A percentile compares a stretch with the other conserved stretches of the same genome.
Conservation (phyloP, 306 rosid species). For the Vigna hirtella region DNA sequence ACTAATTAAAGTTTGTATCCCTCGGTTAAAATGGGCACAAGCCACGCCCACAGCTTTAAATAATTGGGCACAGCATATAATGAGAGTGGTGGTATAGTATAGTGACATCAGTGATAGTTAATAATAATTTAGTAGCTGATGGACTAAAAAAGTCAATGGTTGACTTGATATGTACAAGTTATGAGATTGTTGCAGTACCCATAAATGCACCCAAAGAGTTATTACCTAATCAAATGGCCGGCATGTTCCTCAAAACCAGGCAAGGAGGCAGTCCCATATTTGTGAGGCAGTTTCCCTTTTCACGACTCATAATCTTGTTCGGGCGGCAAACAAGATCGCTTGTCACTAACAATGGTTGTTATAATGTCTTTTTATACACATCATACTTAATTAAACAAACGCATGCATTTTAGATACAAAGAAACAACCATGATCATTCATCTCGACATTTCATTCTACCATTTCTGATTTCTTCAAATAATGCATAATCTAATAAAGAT, state of each 20-base stretch:
- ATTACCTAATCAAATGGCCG: constrained; percentile 42
- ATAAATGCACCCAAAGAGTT: constrained; percentile 19
- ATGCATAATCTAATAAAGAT: not conserved
- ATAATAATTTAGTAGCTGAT: constrained; percentile 19
- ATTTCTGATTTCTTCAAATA: not conserved
- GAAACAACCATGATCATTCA: not conserved
- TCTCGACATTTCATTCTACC: not conserved
- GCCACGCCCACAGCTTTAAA: constrained; percentile 37
- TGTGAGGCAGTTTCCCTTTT: constrained; percentile 46
- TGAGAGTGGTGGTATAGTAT: not conserved
- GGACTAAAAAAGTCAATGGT: constrained; percentile 41
- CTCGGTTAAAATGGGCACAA: constrained; percentile 27
- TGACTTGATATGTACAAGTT: constrained; percentile 31
- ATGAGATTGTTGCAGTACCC: constrained; percentile 36
- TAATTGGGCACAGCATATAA: not conserved
- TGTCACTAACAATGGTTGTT: constrained; percentile 18
- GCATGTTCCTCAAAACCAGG: constrained; percentile 52
- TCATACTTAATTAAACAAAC: not conserved
- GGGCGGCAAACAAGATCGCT: constrained; percentile 45
- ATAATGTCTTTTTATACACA: not conserved
- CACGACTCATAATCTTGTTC: not conserved
- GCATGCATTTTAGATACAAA: not conserved
- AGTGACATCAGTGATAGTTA: constrained; percentile 2
- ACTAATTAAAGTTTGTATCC: not conserved
- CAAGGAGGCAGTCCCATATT: constrained; percentile 47